Evolutionary conservation across 352 stramenopile genomes (phyloP), one percentile per base, ranked within the genome.

Genomic region (Pythium phragmiticola): DNA sequence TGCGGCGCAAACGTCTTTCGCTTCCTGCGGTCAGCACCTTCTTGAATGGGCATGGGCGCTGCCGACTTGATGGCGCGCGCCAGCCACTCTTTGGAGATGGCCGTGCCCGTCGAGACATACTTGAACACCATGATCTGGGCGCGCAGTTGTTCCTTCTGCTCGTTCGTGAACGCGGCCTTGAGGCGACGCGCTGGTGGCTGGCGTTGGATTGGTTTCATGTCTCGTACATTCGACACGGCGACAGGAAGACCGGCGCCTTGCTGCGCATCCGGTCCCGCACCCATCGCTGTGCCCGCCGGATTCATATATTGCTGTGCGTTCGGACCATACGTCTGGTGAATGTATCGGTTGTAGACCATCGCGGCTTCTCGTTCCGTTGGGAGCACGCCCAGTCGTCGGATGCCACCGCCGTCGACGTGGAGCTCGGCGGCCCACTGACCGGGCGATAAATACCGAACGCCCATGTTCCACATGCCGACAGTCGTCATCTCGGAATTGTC

Each of bases 81-180:
- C 16, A 94, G 62, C 62, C 92, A 75, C 21, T 94, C 84, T 30
- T 86, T 89, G 30, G 86, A 80, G 51, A 95, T 95, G 2, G 76
- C 80, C 17, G 80, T 82, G 16, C 84, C 87, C 5, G 80, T 93
- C 5, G 85, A 90, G 19, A 84, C 91, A 66, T 91, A 95, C 58
- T 96, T 96, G 72, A 96, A 96, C 55, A 94, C 84, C 86, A 96
- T 95, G 66, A 96, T 96, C 60, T 96, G 88, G 37, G 88, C 84
- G 55, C 88, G 83, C 13, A 96, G 57, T 34, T 96, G 88, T 53
- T 96, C 88, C 61, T 96, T 96, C 56, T 95, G 87, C 57, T 95
- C 87, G 19, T 74, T 72, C 12, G 84, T 82, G 55, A 94, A 95
- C 6, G 72, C 80, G 30, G 82, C 83, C 54, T 85, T 83, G 21